A percentile compares a stretch with the other conserved stretches of the same genome.
phyloP scores from a whole-genome alignment of 352 stramenopile species.

The Pythium rhizo-oryzae region DNA sequence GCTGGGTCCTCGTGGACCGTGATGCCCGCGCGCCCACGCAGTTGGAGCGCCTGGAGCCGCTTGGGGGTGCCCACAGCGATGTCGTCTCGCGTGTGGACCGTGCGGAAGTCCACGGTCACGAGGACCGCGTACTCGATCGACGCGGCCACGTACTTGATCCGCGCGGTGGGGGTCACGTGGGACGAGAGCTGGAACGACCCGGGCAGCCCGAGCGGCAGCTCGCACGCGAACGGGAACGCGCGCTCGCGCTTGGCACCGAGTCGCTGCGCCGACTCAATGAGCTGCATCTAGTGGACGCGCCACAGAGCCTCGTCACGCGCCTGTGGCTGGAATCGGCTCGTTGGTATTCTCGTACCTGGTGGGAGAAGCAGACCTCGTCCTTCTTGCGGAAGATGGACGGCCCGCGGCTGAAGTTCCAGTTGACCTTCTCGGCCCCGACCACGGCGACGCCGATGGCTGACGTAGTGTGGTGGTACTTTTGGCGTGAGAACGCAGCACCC shows the following conservation, averaged over 20 bases:
- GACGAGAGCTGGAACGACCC: background rate
- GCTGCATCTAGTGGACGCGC: background rate
- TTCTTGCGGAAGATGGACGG: background rate
- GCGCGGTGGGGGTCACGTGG: background rate
- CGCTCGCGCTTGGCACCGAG: background rate
- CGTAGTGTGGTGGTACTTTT: too few species aligned
- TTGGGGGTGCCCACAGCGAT: too few species aligned
- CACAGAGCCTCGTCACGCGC: background rate
- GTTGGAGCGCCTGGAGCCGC: background rate
- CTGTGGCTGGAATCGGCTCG: background rate
- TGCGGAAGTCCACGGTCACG: background rate
- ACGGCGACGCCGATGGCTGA: too few species aligned
- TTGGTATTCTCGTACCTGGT: background rate
- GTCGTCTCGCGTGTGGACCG: background rate
- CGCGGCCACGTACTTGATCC: background rate
- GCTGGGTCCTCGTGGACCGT: background rate
- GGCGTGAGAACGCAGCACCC: too few species aligned
- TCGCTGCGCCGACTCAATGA: background rate
- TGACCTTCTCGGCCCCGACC: too few species aligned
- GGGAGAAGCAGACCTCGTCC: background rate
- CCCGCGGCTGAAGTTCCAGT: too few species aligned
- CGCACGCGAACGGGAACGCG: background rate
- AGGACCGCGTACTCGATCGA: background rate
- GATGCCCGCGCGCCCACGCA: background rate
- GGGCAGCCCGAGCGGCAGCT: background rate